Evolutionary conservation across 352 stramenopile genomes (phyloP).

Genomic region (Phytophthora niederhauseri): DNA sequence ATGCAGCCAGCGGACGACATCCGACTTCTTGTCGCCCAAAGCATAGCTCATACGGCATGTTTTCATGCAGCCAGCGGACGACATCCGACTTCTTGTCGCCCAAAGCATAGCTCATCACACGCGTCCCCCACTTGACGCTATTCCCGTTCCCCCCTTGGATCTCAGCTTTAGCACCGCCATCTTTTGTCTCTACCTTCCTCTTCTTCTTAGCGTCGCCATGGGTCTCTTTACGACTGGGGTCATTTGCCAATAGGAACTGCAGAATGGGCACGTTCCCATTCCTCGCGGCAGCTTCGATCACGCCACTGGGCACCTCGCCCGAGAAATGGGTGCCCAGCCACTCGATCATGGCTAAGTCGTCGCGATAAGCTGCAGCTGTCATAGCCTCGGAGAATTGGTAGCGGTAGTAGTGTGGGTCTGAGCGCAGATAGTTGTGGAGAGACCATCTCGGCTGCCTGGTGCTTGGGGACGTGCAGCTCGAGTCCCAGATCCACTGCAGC

Average conservation of each 20-base stretch:
- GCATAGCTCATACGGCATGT: too few relatives aligned
- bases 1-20: neutral
- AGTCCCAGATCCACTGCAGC: constrained; percentile 1
- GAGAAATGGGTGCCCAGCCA: neutral
- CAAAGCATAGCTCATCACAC: neutral
- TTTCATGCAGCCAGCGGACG: neutral
- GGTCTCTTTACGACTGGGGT: neutral
- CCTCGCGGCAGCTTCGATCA: neutral
- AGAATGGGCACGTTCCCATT: neutral
- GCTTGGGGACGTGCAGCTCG: neutral
- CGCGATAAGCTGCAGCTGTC: neutral
- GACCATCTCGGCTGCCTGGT: neutral
- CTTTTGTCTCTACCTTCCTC: constrained; percentile 2
- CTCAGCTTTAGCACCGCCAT: neutral
- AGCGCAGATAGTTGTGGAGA: neutral
- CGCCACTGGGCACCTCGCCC: neutral
- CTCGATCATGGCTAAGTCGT: neutral
- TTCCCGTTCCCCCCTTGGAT: neutral
- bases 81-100: neutral
- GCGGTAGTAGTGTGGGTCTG: neutral
- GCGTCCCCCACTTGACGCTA: neutral
- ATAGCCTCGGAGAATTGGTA: neutral
- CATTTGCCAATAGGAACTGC: neutral
- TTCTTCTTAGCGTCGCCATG: neutral
- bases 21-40: neutral